phyloP scores from a whole-genome alignment of 106 monocot species.

The Phalaenopsis equestris region DNA sequence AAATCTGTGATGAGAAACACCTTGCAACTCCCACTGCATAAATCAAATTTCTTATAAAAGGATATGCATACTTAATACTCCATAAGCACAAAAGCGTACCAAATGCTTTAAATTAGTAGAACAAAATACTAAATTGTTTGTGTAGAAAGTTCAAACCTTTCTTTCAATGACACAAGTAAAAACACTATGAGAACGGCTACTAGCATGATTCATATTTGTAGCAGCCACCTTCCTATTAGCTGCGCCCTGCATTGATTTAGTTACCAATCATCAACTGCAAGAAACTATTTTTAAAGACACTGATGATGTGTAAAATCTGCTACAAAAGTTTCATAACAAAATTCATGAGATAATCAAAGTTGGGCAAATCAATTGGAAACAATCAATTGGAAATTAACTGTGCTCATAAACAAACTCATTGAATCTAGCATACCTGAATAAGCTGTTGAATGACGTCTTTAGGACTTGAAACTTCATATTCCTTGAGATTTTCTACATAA shows the following conservation, averaged over 20 bases:
- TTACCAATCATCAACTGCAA: background rate
- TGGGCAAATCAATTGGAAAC: background rate
- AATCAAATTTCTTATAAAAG: background rate
- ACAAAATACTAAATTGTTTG: background rate
- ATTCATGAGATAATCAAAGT: background rate
- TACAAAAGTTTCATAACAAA: background rate
- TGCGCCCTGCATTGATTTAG: conserved; percentile 49
- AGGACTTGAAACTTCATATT: conserved; percentile 82
- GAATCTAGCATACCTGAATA: conserved; percentile 31
- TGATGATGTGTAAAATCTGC: background rate
- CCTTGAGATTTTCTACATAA: conserved; percentile 83
- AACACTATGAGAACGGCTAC: conserved; percentile 96
- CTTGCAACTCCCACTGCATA: conserved; percentile 86
- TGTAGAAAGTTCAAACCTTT: conserved; percentile 42
- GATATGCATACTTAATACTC: background rate
- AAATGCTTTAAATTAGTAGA: background rate
- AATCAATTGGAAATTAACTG: background rate
- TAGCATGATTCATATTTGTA: conserved; percentile 94
- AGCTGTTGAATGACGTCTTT: conserved; percentile 93
- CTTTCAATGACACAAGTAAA: conserved; percentile 94
- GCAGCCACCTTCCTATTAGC: conserved; percentile 91
- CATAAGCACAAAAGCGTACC: background rate
- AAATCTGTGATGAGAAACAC: conserved; percentile 82
- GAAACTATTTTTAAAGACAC: background rate
- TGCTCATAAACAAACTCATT: background rate